Evolutionary conservation across 495 filamentous ascomycete species (phyloP).

Genomic region (Apiosordaria backusii): DNA sequence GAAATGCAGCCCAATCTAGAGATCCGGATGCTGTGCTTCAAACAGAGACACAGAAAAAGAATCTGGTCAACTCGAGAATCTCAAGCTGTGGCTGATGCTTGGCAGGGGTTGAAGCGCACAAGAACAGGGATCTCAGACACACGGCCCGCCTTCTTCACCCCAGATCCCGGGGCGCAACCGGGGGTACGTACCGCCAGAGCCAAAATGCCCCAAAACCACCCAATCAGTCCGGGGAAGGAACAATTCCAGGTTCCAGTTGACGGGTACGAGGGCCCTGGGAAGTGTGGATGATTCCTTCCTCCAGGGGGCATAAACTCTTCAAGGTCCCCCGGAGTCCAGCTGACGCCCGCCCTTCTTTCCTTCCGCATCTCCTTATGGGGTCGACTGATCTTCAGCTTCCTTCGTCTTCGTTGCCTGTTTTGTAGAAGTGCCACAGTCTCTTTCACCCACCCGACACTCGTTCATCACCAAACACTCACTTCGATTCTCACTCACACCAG

Average conservation of each 20-base stretch:
- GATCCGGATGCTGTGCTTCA: no score
- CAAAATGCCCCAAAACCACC: neutral
- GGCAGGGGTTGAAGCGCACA: constrained; percentile 4
- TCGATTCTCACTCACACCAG: constrained; percentile 12
- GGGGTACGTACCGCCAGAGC: constrained; percentile 1
- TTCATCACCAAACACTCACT: constrained; percentile 2
- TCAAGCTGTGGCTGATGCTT: constrained; percentile 6
- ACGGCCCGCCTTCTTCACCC: neutral
- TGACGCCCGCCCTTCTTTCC: constrained; percentile 4
- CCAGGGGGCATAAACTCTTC: constrained; percentile 9
- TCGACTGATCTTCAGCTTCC: constrained; percentile 6
- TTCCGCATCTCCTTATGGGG: constrained; percentile 12
- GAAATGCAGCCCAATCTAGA: no score
- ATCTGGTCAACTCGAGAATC: no score
- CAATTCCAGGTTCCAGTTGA: no score
- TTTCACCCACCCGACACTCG: constrained; percentile 14
- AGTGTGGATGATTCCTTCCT: neutral
- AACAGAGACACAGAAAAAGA: neutral
- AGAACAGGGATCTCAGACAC: neutral
- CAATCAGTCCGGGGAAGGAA: neutral
- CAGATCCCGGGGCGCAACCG: neutral
- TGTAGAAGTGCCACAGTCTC: no score
- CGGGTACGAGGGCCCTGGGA: no score
- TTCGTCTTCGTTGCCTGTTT: constrained; percentile 1
- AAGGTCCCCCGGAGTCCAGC: constrained; percentile 4